Percentiles rank a stretch among this genome's conserved stretches.
Evolutionary conservation across 1,284 basidiomycete species (phyloP).

Genomic region (Blastosporella zonata): DNA sequence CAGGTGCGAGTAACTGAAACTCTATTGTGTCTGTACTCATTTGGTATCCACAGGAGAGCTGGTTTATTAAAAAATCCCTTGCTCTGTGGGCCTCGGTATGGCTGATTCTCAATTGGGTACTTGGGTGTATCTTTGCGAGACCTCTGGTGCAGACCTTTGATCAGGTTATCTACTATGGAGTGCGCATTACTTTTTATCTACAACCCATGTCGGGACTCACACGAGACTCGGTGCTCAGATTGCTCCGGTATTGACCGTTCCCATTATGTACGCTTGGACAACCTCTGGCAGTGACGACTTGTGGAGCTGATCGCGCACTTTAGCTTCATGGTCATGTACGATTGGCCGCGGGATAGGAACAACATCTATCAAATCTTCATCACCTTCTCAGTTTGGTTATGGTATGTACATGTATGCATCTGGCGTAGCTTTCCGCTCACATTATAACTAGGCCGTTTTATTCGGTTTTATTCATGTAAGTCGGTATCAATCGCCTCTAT

Average conservation of each 20-base stretch:
- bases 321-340: conserved; percentile 59
- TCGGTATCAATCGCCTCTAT: conserved; percentile 6
- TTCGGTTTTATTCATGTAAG: conserved; percentile 57
- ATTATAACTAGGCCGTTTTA: conserved; percentile 40
- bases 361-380: conserved; percentile 56
- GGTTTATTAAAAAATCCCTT: conserved; percentile 50
- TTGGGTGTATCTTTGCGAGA: conserved; percentile 50
- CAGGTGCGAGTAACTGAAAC: conserved; percentile 26
- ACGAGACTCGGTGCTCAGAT: conserved; percentile 20
- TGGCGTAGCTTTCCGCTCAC: not conserved
- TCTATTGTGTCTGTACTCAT: not conserved
- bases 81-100: conserved; percentile 66
- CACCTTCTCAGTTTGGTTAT: conserved; percentile 21
- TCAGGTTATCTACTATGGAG: conserved; percentile 62
- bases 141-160: conserved; percentile 65
- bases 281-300: conserved; percentile 33
- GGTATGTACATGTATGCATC: conserved; percentile 12
- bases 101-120: conserved; percentile 69
- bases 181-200: conserved; percentile 30
- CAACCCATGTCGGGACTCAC: not conserved
- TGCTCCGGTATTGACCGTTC: conserved; percentile 34
- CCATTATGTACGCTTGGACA: conserved; percentile 39
- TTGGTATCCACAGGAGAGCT: conserved; percentile 33
- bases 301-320: conserved; percentile 1
- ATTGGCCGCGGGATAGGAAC: conserved; percentile 63